Evolutionary conservation across 768 basidiomycete genomes (phyloP), one percentile per base, ranked within the genome.

Genomic region (Serendipita sp.): DNA sequence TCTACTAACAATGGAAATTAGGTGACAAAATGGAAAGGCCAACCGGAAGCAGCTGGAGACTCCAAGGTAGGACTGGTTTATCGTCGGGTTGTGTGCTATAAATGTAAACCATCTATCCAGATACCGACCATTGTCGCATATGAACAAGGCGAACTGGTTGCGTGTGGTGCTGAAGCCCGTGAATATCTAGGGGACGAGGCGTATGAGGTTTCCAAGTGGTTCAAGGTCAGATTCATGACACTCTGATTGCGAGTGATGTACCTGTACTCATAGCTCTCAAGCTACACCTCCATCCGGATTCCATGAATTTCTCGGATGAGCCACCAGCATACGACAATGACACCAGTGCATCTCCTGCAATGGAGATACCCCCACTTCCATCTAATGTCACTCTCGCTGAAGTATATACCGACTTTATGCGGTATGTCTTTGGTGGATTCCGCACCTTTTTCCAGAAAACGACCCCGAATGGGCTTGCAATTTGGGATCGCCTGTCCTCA

Each of bases 281-380:
- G 37, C 64, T 64, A 16, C 64, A 64, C 40, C 34, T 64, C 13
- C 64, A 64, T 45, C 64, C 64, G 18, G 44, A 55, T 16, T 29
- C 63, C 44, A 64, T 64, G 63, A 18, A 29, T 8, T 36, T 52
- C 10, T 52, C 48, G 18, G 48, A 52, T 33, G 18, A 52, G 31
- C 48, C 48, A 23, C 48, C 48, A 16, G 6, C 48, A 6, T 52
- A 52, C 16, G 48, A 31, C 18, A 23, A 1, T 18, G 18, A 23
- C 18, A 2, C 5, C 1, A 3, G 8, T n/a, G 10, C 18, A 6
- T 16, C 48, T 23, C 10, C 31, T 8, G n/a, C 18, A 6, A 23
- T 52, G 18, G 48, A 31, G n/a, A 52, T 52, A 23, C 48, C 48
- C n/a, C 48, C 48, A 18, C 48, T 52, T 3, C 48, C 48, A 1